phyloP scores from a whole-genome alignment of 1,139 yeast genomes.

The Sugiyamaella paludigena region DNA sequence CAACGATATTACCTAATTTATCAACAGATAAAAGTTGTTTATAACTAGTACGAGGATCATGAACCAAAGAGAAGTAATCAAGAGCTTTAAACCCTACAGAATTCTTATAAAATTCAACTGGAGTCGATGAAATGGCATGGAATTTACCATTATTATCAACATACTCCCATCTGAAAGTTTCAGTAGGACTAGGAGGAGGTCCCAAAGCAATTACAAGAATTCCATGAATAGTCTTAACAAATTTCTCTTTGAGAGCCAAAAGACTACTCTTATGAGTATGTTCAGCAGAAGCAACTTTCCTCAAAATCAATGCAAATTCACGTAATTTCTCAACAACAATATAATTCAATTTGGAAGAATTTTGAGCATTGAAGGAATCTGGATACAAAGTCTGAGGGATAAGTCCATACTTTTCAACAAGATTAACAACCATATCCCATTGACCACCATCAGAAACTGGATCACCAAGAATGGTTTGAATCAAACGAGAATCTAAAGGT shows the following conservation, averaged over 20 bases:
- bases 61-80: conserved; percentile 54
- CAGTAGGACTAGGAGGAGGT: conserved; percentile 59
- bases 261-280: conserved; percentile 35
- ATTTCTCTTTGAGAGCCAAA: conserved; percentile 44
- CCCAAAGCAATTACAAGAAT: conserved; percentile 58
- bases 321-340: conserved; percentile 57
- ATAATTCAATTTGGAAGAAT: conserved; percentile 49
- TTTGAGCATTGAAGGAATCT: conserved; percentile 57
- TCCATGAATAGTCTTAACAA: conserved; percentile 53
- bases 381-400: conserved; percentile 62
- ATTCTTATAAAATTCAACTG: conserved; percentile 50
- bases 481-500: conserved; percentile 55
- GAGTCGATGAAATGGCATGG: conserved; percentile 48
- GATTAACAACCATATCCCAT: conserved; percentile 67
- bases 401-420: conserved; percentile 59
- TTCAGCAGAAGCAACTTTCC: conserved; percentile 38
- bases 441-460: conserved; percentile 71
- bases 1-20: conserved; percentile 54
- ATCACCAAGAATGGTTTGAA: conserved; percentile 46
- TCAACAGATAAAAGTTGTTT: conserved; percentile 61
- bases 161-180: conserved; percentile 58
- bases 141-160: conserved; percentile 55
- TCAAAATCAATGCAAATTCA: conserved; percentile 56
- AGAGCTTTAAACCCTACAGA: conserved; percentile 48
- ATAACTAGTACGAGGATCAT: conserved; percentile 60